phyloP scores from a whole-genome alignment of 306 rosid species.

The Cicer chorassanicum region DNA sequence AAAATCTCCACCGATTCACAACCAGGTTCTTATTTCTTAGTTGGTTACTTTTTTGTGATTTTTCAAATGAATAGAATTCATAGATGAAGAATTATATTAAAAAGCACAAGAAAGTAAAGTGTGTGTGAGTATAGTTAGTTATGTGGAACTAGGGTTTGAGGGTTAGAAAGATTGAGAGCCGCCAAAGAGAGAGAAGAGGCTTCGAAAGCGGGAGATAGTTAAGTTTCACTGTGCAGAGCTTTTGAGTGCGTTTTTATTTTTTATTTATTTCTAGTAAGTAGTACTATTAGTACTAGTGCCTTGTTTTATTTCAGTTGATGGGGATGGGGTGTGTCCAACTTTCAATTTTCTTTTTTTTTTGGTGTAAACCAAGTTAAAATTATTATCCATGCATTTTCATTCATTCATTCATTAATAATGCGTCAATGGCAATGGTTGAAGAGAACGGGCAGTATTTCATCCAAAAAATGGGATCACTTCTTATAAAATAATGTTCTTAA shows the following conservation, averaged over 20 bases:
- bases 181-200: conserved; percentile 57
- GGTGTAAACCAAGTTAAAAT: too few relatives aligned
- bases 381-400: too few relatives aligned
- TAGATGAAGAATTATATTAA: background rate
- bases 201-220: conserved; percentile 52
- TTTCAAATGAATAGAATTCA: background rate
- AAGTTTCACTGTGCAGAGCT: conserved; percentile 21
- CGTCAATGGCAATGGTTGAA: too few relatives aligned
- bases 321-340: too few relatives aligned
- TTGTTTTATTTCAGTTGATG: conserved; percentile 1
- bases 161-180: conserved; percentile 56
- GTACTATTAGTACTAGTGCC: background rate
- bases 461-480: too few relatives aligned
- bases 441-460: too few relatives aligned
- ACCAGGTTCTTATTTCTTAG: background rate
- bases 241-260: background rate
- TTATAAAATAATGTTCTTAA: too few relatives aligned
- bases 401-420: too few relatives aligned
- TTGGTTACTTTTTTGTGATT: background rate
- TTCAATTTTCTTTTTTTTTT: too few relatives aligned
- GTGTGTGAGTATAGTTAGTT: background rate
- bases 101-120: background rate
- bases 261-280: background rate
- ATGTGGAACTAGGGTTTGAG: conserved; percentile 69
- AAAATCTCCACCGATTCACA: conserved; percentile 34